phyloP scores from a whole-genome alignment of 2,329 filamentous ascomycete species.

The Aspergillus ochraceus region DNA sequence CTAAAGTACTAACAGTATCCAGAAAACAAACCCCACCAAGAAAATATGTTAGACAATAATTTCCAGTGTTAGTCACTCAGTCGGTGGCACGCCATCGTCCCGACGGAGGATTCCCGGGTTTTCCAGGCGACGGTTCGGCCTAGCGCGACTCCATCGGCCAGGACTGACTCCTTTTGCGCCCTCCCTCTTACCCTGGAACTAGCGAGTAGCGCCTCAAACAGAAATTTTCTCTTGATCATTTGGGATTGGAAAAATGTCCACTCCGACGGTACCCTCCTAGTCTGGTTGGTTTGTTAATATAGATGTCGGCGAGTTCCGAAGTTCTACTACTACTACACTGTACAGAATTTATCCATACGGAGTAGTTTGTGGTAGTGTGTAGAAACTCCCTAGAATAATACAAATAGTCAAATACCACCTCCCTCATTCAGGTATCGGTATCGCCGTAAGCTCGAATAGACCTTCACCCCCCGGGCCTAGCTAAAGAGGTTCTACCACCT shows the following conservation, averaged over 20 bases:
- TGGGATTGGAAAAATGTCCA: neutral
- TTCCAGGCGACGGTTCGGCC: neutral
- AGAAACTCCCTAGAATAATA: neutral
- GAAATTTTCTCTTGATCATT: constrained; percentile 5
- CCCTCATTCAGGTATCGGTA: neutral
- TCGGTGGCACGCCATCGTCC: neutral
- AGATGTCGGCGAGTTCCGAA: neutral
- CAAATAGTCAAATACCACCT: neutral
- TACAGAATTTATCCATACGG: neutral
- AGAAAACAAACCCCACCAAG: neutral
- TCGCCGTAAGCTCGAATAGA: neutral
- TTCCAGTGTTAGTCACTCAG: neutral
- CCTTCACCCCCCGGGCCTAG: too few relatives aligned
- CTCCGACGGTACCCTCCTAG: neutral
- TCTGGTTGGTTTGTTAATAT: neutral
- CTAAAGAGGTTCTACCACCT: too few relatives aligned
- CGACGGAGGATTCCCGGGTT: constrained; percentile 9
- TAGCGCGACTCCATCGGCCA: constrained; percentile 3
- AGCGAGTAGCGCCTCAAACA: constrained; percentile 6
- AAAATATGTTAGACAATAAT: neutral
- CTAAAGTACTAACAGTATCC: neutral
- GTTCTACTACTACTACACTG: neutral
- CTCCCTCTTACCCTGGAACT: neutral
- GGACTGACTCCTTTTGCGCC: neutral
- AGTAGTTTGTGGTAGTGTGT: neutral